Conservation (phyloP, 2,329 filamentous ascomycete genomes). For the Botrytis squamosa region DNA sequence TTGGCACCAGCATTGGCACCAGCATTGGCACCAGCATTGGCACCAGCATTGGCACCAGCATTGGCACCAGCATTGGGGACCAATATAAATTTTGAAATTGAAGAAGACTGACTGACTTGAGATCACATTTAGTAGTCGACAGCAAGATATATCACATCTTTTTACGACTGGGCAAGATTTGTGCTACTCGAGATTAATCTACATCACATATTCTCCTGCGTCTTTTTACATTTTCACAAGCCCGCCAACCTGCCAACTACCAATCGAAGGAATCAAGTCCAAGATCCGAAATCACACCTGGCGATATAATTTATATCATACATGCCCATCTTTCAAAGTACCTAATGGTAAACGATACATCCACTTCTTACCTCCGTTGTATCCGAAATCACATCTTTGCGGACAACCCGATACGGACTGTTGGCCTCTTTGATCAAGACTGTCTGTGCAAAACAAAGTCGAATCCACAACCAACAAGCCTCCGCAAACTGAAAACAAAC, state of each 20-base stretch:
- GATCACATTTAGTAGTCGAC: not conserved
- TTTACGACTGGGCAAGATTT: not conserved
- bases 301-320: not conserved
- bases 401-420: not conserved
- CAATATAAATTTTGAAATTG: not conserved
- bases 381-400: not conserved
- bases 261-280: not conserved
- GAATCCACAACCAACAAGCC: slow-evolving; percentile 2
- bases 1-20: not conserved
- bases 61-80: not conserved
- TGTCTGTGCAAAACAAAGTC: not conserved
- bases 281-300: not conserved
- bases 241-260: not conserved
- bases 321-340: not conserved
- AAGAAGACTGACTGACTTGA: slow-evolving; percentile 1
- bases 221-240: not conserved
- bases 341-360: not conserved
- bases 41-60: not conserved
- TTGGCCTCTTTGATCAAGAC: not conserved
- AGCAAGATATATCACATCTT: not conserved
- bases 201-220: not conserved
- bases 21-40: too few relatives aligned
- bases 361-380: not conserved
- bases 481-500: not conserved
- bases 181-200: not conserved